These are phyloP conservation scores for Boletus subcaerulescens DNA, from an alignment of 768 basidiomycete genomes.

Conservation along the genomic window DNA sequence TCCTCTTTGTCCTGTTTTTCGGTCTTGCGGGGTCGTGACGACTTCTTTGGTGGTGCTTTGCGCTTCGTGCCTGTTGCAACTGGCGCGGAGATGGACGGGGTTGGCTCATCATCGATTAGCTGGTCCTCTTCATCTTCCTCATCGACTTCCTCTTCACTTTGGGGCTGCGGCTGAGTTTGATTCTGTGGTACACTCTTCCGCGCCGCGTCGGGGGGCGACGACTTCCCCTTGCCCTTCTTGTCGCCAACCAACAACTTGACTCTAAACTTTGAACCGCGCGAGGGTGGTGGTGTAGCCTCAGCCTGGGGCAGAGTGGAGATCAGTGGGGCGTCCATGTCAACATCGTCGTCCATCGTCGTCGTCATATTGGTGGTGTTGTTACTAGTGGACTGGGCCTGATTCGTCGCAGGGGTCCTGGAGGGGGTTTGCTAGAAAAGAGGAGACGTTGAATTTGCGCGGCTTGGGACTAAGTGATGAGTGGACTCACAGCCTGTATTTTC, in stretches of 20 bases:
- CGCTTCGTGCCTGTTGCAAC: slow-evolving; percentile 44
- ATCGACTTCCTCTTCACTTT: slow-evolving; percentile 49
- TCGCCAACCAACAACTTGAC: slow-evolving; percentile 53
- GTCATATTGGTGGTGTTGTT: not conserved
- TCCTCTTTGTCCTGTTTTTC: slow-evolving; percentile 46
- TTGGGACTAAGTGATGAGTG: not conserved
- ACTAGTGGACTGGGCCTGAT: not conserved
- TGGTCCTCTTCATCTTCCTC: slow-evolving; percentile 77
- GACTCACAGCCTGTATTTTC: not conserved
- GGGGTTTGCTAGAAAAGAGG: not conserved
- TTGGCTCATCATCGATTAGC: slow-evolving; percentile 64
- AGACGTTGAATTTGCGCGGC: not conserved
- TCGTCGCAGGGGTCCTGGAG: not conserved
- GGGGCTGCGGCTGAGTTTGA: slow-evolving; percentile 18
- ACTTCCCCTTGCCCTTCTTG: slow-evolving; percentile 36
- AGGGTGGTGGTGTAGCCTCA: slow-evolving; percentile 67
- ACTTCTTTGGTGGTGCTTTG: slow-evolving; percentile 46
- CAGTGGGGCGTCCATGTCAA: slow-evolving; percentile 77
- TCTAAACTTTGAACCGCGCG: slow-evolving; percentile 38
- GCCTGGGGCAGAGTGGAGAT: slow-evolving; percentile 71
- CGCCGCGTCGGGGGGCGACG: slow-evolving; percentile 25
- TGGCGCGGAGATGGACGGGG: slow-evolving; percentile 28
- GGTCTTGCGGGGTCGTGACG: slow-evolving; percentile 51
- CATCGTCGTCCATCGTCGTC: slow-evolving; percentile 38
- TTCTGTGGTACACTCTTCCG: slow-evolving; percentile 23